A percentile compares a stretch with the other conserved stretches of the same genome.
Conservation (phyloP, 139 green algal species). For the Chlamydomonas urium region DNA sequence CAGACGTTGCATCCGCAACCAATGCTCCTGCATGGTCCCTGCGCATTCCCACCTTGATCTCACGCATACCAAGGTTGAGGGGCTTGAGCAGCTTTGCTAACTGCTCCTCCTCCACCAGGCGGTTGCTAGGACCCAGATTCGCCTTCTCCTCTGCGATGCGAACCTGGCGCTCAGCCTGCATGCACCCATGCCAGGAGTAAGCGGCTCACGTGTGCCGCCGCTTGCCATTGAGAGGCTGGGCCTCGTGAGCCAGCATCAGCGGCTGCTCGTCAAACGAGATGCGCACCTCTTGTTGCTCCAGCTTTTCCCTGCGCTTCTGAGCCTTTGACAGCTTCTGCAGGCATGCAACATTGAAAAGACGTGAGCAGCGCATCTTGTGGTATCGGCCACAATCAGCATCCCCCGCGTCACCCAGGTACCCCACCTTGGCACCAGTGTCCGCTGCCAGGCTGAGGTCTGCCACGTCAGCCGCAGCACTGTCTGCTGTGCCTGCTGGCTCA, state of each 20-base stretch:
- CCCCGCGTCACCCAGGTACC: no score
- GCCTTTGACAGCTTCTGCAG: slow-evolving; percentile 46
- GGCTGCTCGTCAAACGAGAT: background rate
- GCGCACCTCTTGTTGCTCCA: slow-evolving; percentile 30
- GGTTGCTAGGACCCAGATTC: slow-evolving; percentile 57
- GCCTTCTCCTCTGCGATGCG: slow-evolving; percentile 79
- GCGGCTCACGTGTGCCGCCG: no score
- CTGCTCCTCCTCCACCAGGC: slow-evolving; percentile 55
- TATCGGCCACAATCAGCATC: no score
- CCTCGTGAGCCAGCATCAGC: background rate
- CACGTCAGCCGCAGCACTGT: background rate
- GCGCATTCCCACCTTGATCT: slow-evolving; percentile 55
- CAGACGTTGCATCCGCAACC: no score
- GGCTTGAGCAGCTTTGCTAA: slow-evolving; percentile 62
- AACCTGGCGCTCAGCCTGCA: slow-evolving; percentile 68
- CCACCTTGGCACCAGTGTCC: no score
- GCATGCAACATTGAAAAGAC: no score
- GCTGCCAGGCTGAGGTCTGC: background rate
- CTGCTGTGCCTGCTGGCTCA: background rate
- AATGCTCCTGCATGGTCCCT: no score
- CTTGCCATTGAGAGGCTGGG: no score
- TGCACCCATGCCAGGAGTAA: no score
- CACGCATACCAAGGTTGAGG: slow-evolving; percentile 60
- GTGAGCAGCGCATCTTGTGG: no score
- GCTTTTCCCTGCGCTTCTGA: slow-evolving; percentile 57